Conservation (phyloP, 1,284 basidiomycete genomes). For the Mrakiaceae sp. region DNA sequence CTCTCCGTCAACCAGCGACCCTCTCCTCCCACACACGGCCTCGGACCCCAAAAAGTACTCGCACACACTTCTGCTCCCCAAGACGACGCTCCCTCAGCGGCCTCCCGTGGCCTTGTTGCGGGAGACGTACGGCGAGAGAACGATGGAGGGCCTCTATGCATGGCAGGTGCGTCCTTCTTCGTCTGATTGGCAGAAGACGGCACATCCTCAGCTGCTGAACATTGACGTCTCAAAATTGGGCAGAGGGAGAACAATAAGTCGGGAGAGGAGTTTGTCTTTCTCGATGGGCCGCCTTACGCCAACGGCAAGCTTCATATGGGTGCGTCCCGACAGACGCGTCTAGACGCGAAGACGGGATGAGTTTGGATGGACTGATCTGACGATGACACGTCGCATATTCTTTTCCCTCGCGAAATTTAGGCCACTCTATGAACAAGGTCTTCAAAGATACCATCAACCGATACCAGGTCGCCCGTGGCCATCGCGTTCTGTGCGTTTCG, state of each 20-base stretch:
- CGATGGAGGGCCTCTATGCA: conserved; percentile 65
- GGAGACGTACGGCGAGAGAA: conserved; percentile 49
- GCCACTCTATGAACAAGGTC: conserved; percentile 94
- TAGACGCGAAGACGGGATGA: too few relatives aligned
- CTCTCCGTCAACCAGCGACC: not conserved
- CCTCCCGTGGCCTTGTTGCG: conserved; percentile 57
- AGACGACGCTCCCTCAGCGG: conserved; percentile 68
- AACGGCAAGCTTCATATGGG: conserved; percentile 95
- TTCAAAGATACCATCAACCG: conserved; percentile 93
- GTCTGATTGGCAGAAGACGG: not conserved
- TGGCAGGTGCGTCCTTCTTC: conserved; percentile 58
- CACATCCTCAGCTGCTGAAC: not conserved
- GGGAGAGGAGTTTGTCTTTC: conserved; percentile 50
- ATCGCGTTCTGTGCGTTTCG: conserved; percentile 62
- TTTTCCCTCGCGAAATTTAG: conserved; percentile 35
- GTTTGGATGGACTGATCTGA: not conserved
- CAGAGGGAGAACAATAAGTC: conserved; percentile 8
- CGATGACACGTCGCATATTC: not conserved
- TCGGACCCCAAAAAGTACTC: conserved; percentile 36
- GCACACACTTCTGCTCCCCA: conserved; percentile 72
- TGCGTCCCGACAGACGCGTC: conserved; percentile 31
- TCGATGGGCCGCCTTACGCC: conserved; percentile 96
- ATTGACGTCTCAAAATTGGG: too few relatives aligned
- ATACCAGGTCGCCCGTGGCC: conserved; percentile 68
- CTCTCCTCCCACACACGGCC: conserved; percentile 3